Base-by-base conservation (phyloP, 2,329 filamentous ascomycete species). In the Fusarium solani-melongenae region DNA sequence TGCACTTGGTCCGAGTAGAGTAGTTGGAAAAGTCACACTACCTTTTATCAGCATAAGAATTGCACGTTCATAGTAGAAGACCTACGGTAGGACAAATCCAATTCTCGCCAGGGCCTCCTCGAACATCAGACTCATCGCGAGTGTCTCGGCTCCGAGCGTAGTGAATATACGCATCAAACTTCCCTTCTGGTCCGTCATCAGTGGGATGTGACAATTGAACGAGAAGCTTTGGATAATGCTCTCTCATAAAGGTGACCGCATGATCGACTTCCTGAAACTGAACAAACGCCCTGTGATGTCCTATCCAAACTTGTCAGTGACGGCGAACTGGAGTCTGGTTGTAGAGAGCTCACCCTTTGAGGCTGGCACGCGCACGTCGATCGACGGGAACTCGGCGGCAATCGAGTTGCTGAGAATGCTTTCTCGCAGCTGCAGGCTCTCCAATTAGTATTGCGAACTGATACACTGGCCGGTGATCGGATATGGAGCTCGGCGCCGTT, bases 21-120 rank as follows among this genome's bases (percentile, higher is more conserved):
- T 81, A 85, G 69, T 86, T 86, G 20, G 78, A 80, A 64, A 81
- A 83, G 58, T 82, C 82, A 61, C 84, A 86, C 82, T 84, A 27
- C 12, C 15, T 31, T 27, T 15, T 4, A 62, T 81, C 39, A 81
- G 76, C 31, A 46, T 6, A 20, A 34, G 15, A 31, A 34, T 24
- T 10, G 10, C 27, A 14, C 57, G 36, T 6, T 17, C 2, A 10
- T n/a, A n/a, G 14, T 27, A 39, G 31, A 34, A 39, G 5, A 68
- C 81, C 8, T 73, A 84, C 83, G 46, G 78, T 77, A 8, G 78
- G 70, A 63, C 83, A 84, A 12, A 60, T 74, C 84, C 83, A 85
- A 58, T 83, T 80, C n/a, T 69, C 72, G 24, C 71, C 70, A 17
- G 34, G 64, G 41, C 66, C 70, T 57, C 68, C 68, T 36, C 64